Conservation (phyloP, 192 early-diverging fungal genomes). For the Coemansia sp. region DNA sequence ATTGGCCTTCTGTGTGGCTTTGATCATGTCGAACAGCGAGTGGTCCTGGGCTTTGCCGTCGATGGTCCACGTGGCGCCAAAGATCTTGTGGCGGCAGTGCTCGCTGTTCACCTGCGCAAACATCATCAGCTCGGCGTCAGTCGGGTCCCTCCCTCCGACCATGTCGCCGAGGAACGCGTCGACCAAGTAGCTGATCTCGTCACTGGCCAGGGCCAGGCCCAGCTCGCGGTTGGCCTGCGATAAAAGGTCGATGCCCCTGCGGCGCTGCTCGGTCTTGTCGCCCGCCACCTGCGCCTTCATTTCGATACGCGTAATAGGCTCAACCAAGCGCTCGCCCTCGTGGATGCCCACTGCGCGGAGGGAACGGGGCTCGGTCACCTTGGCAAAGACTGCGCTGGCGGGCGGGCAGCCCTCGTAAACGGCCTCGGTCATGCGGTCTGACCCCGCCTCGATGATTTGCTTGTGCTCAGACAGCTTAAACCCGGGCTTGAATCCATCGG, state of each 20-base stretch:
- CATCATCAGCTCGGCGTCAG: slow-evolving; percentile 99
- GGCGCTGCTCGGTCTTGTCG: not conserved
- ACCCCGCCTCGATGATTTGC: slow-evolving; percentile 58
- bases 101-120: slow-evolving; percentile 99
- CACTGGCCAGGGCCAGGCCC: slow-evolving; percentile 93
- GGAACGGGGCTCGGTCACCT: slow-evolving; percentile 53
- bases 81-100: slow-evolving; percentile 99
- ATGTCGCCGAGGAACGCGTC: slow-evolving; percentile 71
- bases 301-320: slow-evolving; percentile 37
- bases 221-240: slow-evolving; percentile 82
- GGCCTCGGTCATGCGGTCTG: slow-evolving; percentile 96
- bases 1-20: slow-evolving; percentile 84
- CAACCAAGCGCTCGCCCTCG: slow-evolving; percentile 21
- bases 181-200: slow-evolving; percentile 96
- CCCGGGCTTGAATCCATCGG: slow-evolving; percentile 25
- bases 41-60: slow-evolving; percentile 77
- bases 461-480: slow-evolving; percentile 56
- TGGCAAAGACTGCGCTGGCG: slow-evolving; percentile 70
- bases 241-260: slow-evolving; percentile 60
- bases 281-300: not conserved
- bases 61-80: slow-evolving; percentile 97
- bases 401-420: slow-evolving; percentile 68
- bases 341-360: slow-evolving; percentile 65
- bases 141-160: slow-evolving; percentile 77
- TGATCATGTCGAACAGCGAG: slow-evolving; percentile 97